Evolutionary conservation across 768 basidiomycete genomes (phyloP), one percentile per base, ranked within the genome.

Genomic region (Amanita pseudoporphyria): DNA sequence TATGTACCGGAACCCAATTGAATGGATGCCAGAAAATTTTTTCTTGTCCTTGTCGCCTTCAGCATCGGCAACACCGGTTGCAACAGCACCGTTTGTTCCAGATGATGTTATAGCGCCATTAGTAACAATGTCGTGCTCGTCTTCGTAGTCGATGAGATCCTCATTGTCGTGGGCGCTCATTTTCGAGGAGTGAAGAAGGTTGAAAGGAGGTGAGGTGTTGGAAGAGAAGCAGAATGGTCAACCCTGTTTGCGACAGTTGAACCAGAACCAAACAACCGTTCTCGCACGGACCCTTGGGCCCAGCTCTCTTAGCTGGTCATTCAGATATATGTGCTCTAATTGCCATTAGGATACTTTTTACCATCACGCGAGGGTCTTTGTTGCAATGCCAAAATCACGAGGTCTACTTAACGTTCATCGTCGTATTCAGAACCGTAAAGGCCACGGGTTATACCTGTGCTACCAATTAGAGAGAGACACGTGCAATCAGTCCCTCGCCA

Each of bases 21-120:
- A 94, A 74, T 99, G 96, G 61, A 99, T 97, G 26, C 96, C 96
- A 53, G 96, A 95, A 63, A 95, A 97, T 67, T 95, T 96, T 80
- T 94, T 95, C 77, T 92, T 91, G 59, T 89, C 87, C 68, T 87
- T 90, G 58, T 84, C 86, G 55, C 78, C 82, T 53, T 71, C 80
- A 39, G 67, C 76, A 19, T 76, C 74, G 51, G 71, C 75, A 39
- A 69, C 67, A 33, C 71, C 67, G 38, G 70, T 63, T 51, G 70
- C 66, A 36, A 73, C 66, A 53, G 73, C 72, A 46, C 74, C 78
- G 51, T 76, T 77, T 26, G 74, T 64, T 24, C 69, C 67, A 30
- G 77, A 60, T 32, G 68, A 57, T 19, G 68, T 70, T 26, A 72
- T 64, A 38, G 70, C 69, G 52, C 79, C 78, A 52, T 74, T 82